These are phyloP conservation scores for Eryngium alpinum DNA, from an alignment of 140 eudicot species.

Conservation along the genomic window DNA sequence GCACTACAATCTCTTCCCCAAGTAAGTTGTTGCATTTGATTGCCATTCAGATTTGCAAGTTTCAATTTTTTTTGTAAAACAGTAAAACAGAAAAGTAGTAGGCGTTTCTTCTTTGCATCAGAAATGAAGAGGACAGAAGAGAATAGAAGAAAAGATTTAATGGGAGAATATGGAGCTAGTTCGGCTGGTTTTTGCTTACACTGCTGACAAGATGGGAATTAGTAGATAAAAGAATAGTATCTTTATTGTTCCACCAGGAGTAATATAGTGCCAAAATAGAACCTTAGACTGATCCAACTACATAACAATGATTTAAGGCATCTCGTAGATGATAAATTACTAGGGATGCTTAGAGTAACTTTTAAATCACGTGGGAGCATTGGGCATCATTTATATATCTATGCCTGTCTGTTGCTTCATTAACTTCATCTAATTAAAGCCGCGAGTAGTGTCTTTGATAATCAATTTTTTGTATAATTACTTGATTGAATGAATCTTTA, in stretches of 20 bases:
- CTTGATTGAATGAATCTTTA: slow-evolving; percentile 13
- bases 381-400: neutral
- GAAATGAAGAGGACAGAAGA: neutral
- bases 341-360: neutral
- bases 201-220: neutral
- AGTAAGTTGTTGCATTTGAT: neutral
- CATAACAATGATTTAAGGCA: neutral
- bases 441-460: neutral
- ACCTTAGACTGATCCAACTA: neutral
- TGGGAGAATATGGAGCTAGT: neutral
- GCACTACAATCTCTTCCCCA: neutral
- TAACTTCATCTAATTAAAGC: neutral
- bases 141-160: neutral
- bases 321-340: neutral
- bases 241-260: neutral
- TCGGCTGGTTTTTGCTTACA: neutral
- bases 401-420: slow-evolving; percentile 1
- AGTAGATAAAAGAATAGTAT: neutral
- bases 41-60: neutral
- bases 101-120: neutral
- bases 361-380: neutral
- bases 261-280: neutral
- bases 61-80: neutral
- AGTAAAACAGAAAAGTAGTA: neutral
- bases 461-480: neutral